These are phyloP conservation scores for Ambrosia artemisiifolia DNA, from an alignment of 129 eudicot species.

Conservation along the genomic window DNA sequence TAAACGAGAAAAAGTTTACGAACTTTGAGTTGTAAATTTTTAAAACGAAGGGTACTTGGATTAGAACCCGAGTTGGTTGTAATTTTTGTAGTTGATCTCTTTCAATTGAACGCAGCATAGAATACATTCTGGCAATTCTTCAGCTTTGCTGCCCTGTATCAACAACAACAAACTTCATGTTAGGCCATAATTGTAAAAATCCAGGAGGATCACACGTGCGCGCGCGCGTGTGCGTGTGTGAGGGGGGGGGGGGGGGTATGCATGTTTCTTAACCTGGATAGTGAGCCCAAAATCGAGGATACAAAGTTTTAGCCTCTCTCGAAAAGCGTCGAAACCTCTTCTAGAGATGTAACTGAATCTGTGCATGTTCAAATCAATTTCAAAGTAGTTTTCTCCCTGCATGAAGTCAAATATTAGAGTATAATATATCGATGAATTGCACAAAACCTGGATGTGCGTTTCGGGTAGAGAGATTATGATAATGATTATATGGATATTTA, in stretches of 20 bases:
- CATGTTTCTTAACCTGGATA: constrained; percentile 59
- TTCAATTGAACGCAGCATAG: constrained; percentile 77
- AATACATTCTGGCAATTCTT: constrained; percentile 83
- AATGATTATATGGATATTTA: not conserved
- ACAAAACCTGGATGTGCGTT: not conserved
- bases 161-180: constrained; percentile 14
- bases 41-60: constrained; percentile 12
- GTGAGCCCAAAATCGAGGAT: constrained; percentile 88
- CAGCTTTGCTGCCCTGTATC: constrained; percentile 81
- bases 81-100: constrained; percentile 63
- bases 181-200: not conserved
- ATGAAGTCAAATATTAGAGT: constrained; percentile 12
- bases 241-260: not conserved
- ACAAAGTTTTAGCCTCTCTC: constrained; percentile 70
- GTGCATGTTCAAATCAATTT: constrained; percentile 95
- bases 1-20: constrained; percentile 13
- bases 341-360: constrained; percentile 90
- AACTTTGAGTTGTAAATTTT: constrained; percentile 11
- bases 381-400: constrained; percentile 97
- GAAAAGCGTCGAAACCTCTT: constrained; percentile 90
- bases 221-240: too few species aligned
- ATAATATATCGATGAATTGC: not conserved
- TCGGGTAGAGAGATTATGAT: not conserved
- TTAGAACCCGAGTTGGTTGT: constrained; percentile 51
- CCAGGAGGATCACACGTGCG: too few species aligned